Evolutionary conservation across 2,329 filamentous ascomycete species (phyloP), one percentile per base, ranked within the genome.

Genomic region (Diatrype stigma): DNA sequence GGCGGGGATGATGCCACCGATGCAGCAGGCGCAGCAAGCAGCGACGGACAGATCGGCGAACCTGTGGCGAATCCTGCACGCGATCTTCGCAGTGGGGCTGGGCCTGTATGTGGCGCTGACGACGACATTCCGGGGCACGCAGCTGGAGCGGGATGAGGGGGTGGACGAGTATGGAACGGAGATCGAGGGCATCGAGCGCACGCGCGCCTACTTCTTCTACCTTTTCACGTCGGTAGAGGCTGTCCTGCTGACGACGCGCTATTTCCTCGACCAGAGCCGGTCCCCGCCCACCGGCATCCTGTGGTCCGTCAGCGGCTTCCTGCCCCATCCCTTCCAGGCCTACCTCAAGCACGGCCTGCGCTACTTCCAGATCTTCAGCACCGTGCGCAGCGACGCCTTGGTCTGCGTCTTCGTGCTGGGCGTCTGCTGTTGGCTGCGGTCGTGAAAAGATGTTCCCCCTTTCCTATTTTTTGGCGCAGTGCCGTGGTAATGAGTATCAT

Each of bases 221-320:
- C 78, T 88, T n/a, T 94, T 93, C 65, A 85, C 87, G 6, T 90
- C 88, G 0, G 85, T 82, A 30, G 88, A 94, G 71, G 77, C 89
- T 11, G 66, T 89, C 48, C 73, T 93, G 56, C 81, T 93, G 56
- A 86, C 83, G 1, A 84, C 81, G 28, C 76, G 88, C 22, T 89
- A 86, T 65, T 83, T 90, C 59, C 63, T 90, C 47, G 87, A 90
- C 60, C 82, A 81, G 59, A 79, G 79, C 22, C 67, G 73, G 37
- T 65, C 79, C 44, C 80, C 80, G 53, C 80, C 80, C 3, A 70
- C 74, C 23, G 86, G 87, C 3, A 77, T 88, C 51, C 59, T 90
- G 54, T 84, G 83, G 55, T 86, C 78, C 22, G 70, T 86, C 38
- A 74, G 79, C 4, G 78, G 81, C 5, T 82, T 90, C 60, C 64